Evolutionary conservation across 345 rosid genomes (phyloP), one percentile per base, ranked within the genome.

Genomic region (Salix caprea): DNA sequence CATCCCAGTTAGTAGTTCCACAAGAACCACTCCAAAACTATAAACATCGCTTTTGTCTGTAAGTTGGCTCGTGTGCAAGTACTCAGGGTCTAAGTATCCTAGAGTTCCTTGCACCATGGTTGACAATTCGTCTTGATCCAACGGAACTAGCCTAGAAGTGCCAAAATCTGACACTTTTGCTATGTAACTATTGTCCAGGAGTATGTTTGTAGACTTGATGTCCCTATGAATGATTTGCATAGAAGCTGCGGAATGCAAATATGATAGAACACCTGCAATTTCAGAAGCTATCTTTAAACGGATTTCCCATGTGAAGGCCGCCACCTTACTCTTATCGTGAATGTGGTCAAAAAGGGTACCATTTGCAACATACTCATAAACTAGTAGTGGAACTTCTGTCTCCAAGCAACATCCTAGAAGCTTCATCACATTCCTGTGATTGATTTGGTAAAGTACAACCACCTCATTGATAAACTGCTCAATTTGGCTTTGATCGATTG

Each of bases 1-100:
- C 16, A 26, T 46, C 19, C 52, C 52, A 4, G 52, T 46, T 46
- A 46, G 52, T 14, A 46, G 52, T 46, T 46, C 52, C 52, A 46
- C 52, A 46, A 46, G 52, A 46, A 46, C 52, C 52, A 46, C 52
- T 14, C 52, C 52, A 3, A 46, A 46, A 46, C 52, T 46, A 9
- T 68, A 68, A 23, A 40, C 71, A 42, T 68, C 71, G 21, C 71
- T 68, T 26, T 66, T 66, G n/a, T 66, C 69, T 9, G 69, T 65
- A 8, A 26, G 34, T 16, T 65, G 69, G 69, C 69, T 67, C 10
- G 71, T 34, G 7, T 23, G 73, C 6, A 70, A 70, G 34, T 26
- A 30, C 11, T 12, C 67, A 14, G 9, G 19, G 67, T 30, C 10
- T 3, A 64, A 26, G 67, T 30, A 28, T 64, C 37, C 44, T 9